Evolutionary conservation across 306 rosid genomes (phyloP), one percentile per base, ranked within the genome.

Genomic region (Echinosophora koreensis): DNA sequence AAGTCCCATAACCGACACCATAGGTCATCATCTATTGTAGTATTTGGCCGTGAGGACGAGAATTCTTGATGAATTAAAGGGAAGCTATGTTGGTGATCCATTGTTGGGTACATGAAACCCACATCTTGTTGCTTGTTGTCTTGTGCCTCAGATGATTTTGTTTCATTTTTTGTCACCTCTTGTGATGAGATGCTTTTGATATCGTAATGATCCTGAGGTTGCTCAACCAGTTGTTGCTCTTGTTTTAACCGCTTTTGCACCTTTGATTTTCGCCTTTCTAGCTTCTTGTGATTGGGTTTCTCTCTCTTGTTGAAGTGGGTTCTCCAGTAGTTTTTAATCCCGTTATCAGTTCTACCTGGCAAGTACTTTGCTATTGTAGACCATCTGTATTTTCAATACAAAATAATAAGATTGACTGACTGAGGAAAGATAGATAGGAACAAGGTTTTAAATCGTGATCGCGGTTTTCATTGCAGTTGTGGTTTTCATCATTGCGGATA

Each of bases 311-410:
- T 83, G 78, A 88, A 88, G 78, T 87, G 89, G 8, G 95, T 92
- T 82, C 97, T 88, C 95, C 93, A 88, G 58, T 82, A 92, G 83
- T 92, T 92, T 71, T 92, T 92, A 3, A 90, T 88, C 79, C 87
- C 91, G 4, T 92, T 92, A 67, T 92, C 97, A 7, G 97, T 92
- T 84, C 97, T 90, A 28, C 97, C 97, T 0, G 95, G 90, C 82
- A 92, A 82, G 81, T 87, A 92, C 70, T 82, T 88, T 10, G 95
- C 97, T 49, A 92, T 92, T 32, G 90, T 87, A 10, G 97, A 90
- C 97, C 97, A 92, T 84, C 95, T 92, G 74, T 4, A 12, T 7
- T 7, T 32, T 8, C 1, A 8, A 17, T 8, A 13, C n/a, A 8
- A 2, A 16, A 17, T 10, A 62, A 66, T 7, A 15, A 5, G 4